A percentile compares a stretch with the other conserved stretches of the same genome.
phyloP scores from a whole-genome alignment of 257 asterid species.

The Nicotiana knightiana region DNA sequence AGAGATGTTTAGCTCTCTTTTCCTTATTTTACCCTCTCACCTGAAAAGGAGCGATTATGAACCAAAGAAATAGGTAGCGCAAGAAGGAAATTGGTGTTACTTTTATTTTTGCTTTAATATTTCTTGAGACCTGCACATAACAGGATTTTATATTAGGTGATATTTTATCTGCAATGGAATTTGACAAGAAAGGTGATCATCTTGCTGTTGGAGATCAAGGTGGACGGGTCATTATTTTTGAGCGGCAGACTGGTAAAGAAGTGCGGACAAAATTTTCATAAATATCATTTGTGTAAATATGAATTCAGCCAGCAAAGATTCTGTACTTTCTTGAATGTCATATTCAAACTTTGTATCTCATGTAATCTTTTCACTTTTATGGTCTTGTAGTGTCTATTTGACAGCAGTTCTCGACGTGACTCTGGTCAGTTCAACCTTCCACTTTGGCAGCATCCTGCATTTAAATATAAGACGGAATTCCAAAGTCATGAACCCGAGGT shows the following conservation, averaged over 20 bases:
- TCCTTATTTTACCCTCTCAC: constrained; percentile 1
- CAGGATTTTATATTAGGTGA: constrained; percentile 38
- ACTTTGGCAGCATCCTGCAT: constrained; percentile 44
- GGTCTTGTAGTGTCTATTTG: constrained; percentile 36
- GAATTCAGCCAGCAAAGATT: neutral
- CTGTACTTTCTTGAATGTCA: neutral
- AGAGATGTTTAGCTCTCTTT: neutral
- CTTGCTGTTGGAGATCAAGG: constrained; percentile 83
- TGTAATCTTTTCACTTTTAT: constrained; percentile 6
- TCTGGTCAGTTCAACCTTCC: constrained; percentile 45
- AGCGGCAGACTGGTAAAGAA: constrained; percentile 42
- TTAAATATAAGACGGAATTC: constrained; percentile 70
- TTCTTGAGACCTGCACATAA: neutral
- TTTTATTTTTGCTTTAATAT: neutral
- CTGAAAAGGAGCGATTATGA: neutral
- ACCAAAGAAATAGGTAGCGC: neutral
- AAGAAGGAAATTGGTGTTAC: neutral
- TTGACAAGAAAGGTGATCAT: constrained; percentile 59
- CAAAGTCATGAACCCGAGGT: constrained; percentile 97
- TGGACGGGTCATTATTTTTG: constrained; percentile 73
- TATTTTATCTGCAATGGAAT: constrained; percentile 62
- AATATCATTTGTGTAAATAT: neutral
- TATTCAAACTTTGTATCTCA: neutral
- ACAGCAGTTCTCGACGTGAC: constrained; percentile 43
- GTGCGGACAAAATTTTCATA: constrained; percentile 33